phyloP scores from a whole-genome alignment of 192 early-diverging fungal species.

The Jimgerdemannia flammicorona region DNA sequence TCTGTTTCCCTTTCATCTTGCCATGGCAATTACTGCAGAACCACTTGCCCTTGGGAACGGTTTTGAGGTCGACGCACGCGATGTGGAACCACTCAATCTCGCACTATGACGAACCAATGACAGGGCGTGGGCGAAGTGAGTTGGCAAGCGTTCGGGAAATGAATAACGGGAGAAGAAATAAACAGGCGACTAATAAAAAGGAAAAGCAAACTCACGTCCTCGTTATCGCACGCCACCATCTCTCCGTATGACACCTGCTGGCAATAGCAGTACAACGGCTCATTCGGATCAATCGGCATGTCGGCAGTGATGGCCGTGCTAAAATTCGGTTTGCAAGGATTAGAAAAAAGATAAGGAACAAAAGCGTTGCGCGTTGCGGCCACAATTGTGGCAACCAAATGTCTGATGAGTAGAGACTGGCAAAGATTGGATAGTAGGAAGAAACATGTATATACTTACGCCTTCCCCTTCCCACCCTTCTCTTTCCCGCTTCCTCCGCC shows the following conservation, averaged over 20 bases:
- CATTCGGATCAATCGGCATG: slow-evolving; percentile 91
- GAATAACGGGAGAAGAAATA: too few species aligned
- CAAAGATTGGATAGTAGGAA: too few species aligned
- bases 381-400: too few species aligned
- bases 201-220: slow-evolving; percentile 56
- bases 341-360: not conserved
- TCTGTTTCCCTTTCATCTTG: slow-evolving; percentile 51
- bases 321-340: not conserved
- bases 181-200: not conserved
- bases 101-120: slow-evolving; percentile 48
- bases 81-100: slow-evolving; percentile 99
- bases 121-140: not conserved
- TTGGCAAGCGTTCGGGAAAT: too few species aligned
- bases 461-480: not conserved
- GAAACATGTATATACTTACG: not conserved
- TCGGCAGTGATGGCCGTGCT: slow-evolving; percentile 32
- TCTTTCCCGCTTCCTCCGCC: not conserved
- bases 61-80: slow-evolving; percentile 84
- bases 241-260: slow-evolving; percentile 94
- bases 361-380: not conserved
- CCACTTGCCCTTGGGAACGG: slow-evolving; percentile 92
- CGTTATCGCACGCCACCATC: slow-evolving; percentile 96
- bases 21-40: slow-evolving; percentile 82
- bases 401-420: too few species aligned
- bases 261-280: slow-evolving; percentile 96